Percentiles rank a stretch among this genome's conserved stretches.
Conservation (phyloP, 768 basidiomycete species). For the Pholiota molesta region DNA sequence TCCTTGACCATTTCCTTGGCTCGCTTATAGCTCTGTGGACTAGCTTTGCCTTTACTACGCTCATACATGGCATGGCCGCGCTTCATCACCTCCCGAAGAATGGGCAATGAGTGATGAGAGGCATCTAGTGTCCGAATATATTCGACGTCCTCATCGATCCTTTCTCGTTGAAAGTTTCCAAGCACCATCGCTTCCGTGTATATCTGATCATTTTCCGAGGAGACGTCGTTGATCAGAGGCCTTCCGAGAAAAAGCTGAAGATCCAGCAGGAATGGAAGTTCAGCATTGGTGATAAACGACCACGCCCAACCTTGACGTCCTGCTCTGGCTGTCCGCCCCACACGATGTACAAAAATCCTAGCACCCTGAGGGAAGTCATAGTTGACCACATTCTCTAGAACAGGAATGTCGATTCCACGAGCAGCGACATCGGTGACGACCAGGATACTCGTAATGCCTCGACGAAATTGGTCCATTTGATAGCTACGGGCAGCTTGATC, state of each 20-base stretch:
- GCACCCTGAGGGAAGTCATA: constrained; percentile 97
- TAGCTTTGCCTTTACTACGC: constrained; percentile 89
- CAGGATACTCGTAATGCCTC: constrained; percentile 76
- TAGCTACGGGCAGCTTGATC: constrained; percentile 88
- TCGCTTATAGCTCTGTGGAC: constrained; percentile 80
- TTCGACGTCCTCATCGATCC: constrained; percentile 83
- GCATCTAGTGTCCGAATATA: constrained; percentile 70
- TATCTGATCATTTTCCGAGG: constrained; percentile 53
- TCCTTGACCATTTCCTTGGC: constrained; percentile 86
- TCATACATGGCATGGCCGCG: constrained; percentile 95
- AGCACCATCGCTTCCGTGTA: constrained; percentile 78
- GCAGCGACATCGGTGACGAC: constrained; percentile 99
- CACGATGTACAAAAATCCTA: constrained; percentile 93
- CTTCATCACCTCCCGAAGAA: constrained; percentile 79
- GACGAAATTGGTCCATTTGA: constrained; percentile 91
- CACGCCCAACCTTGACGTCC: constrained; percentile 96
- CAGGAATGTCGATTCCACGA: constrained; percentile 96
- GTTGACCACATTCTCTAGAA: constrained; percentile 95
- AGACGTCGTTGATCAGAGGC: constrained; percentile 62
- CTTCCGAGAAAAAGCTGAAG: constrained; percentile 90
- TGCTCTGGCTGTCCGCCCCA: constrained; percentile 94
- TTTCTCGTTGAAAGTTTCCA: constrained; percentile 80
- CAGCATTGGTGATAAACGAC: constrained; percentile 86
- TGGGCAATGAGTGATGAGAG: constrained; percentile 62
- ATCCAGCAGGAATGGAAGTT: constrained; percentile 90